Conservation (phyloP, 768 basidiomycete species). For the Roridomyces roridus region DNA sequence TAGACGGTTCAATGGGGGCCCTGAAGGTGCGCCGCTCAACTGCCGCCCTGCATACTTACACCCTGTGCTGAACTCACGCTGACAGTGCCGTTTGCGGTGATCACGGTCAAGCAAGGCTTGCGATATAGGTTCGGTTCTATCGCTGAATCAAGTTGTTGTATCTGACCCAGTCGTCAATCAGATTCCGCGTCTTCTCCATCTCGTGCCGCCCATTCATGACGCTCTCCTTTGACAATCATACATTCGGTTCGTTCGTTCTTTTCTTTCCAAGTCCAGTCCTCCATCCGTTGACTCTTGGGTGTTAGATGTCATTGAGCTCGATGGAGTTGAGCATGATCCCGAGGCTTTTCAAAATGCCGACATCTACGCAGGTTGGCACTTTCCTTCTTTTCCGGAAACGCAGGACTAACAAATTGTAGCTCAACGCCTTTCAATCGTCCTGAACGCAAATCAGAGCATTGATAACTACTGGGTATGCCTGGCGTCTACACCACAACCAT, state of each 20-base stretch:
- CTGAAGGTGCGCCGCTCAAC: too few species aligned
- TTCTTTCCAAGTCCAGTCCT: too few species aligned
- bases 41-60: too few species aligned
- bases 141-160: too few species aligned
- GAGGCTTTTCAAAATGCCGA: slow-evolving; percentile 45
- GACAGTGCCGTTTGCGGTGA: too few species aligned
- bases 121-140: slow-evolving; percentile 49
- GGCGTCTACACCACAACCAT: too few species aligned
- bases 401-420: slow-evolving; percentile 21
- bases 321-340: slow-evolving; percentile 47
- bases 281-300: too few species aligned
- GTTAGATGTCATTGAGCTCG: slow-evolving; percentile 42
- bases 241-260: slow-evolving; percentile 28
- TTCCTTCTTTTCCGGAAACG: neutral
- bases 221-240: slow-evolving; percentile 45
- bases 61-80: too few species aligned
- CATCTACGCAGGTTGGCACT: slow-evolving; percentile 43
- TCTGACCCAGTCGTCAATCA: too few species aligned
- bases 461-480: slow-evolving; percentile 51
- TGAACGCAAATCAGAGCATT: slow-evolving; percentile 48
- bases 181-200: slow-evolving; percentile 51
- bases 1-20: too few species aligned
- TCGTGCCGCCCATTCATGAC: slow-evolving; percentile 53
- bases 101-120: slow-evolving; percentile 45
- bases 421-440: slow-evolving; percentile 43